Evolutionary conservation across 495 filamentous ascomycete genomes (phyloP).

Genomic region (Aspergillus steynii): DNA sequence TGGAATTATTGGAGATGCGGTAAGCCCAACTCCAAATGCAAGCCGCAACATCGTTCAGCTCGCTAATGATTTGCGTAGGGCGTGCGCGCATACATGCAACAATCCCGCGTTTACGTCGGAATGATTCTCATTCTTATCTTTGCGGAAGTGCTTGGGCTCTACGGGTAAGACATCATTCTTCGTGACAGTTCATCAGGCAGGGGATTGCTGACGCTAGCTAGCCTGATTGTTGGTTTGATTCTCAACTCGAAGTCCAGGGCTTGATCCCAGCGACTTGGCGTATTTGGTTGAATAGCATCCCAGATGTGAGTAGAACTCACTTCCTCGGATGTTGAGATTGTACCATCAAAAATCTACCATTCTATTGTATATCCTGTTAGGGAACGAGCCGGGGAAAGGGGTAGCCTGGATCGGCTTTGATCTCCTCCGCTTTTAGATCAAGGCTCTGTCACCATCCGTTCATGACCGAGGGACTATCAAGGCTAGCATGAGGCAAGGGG

Average conservation of each 20-base stretch:
- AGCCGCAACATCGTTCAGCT: neutral
- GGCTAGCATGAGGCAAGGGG: neutral
- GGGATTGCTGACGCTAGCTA: constrained; percentile 27
- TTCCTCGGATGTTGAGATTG: neutral
- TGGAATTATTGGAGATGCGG: constrained; percentile 89
- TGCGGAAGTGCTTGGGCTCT: constrained; percentile 94
- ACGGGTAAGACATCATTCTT: constrained; percentile 66
- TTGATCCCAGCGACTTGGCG: neutral
- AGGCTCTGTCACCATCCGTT: neutral
- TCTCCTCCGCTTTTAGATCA: neutral
- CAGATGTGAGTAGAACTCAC: neutral
- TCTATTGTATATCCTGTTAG: neutral
- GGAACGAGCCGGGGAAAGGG: neutral
- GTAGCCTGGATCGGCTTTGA: neutral
- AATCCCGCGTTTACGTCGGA: constrained; percentile 93
- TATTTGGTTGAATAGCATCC: neutral
- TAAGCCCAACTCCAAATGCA: constrained; percentile 31
- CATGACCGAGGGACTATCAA: neutral
- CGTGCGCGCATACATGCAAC: constrained; percentile 91
- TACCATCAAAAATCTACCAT: neutral
- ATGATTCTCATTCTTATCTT: constrained; percentile 99
- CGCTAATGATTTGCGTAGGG: constrained; percentile 48
- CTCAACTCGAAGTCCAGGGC: constrained; percentile 47
- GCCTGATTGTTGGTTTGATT: constrained; percentile 59
- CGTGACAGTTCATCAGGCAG: neutral